Evolutionary conservation across 2,329 filamentous ascomycete genomes (phyloP).

Genomic region (Fusarium verrucosum): DNA sequence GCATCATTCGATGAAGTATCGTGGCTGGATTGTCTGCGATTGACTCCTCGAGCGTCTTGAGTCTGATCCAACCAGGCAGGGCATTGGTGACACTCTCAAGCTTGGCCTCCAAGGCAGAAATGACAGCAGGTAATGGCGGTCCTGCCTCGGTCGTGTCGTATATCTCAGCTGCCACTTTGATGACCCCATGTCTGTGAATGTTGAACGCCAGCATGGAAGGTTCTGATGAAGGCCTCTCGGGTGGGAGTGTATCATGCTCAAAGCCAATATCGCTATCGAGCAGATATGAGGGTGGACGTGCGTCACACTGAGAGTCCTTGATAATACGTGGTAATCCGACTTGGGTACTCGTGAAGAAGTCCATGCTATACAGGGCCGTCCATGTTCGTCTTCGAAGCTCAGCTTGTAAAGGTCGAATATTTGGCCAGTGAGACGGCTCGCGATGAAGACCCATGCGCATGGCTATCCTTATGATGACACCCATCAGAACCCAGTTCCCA

Average conservation of each 20-base stretch:
- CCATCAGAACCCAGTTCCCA: constrained; percentile 29
- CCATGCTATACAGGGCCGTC: constrained; percentile 31
- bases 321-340: constrained; percentile 32
- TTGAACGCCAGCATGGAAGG: constrained; percentile 4
- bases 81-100: not conserved
- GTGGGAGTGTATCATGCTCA: not conserved
- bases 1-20: constrained; percentile 16
- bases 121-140: not conserved
- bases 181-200: constrained; percentile 12
- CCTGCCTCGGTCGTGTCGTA: constrained; percentile 11
- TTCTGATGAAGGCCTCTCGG: not conserved
- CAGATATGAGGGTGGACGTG: constrained; percentile 11
- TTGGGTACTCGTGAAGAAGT: constrained; percentile 36
- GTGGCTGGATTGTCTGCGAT: constrained; percentile 6
- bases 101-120: not conserved
- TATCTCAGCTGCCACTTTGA: constrained; percentile 8
- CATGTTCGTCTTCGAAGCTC: constrained; percentile 28
- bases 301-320: constrained; percentile 32
- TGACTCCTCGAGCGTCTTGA: constrained; percentile 1
- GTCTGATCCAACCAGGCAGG: constrained; percentile 16
- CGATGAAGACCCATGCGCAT: constrained; percentile 33
- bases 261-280: not conserved
- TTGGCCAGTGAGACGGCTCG: constrained; percentile 30
- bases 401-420: constrained; percentile 25
- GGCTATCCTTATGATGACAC: constrained; percentile 26